Conservation (phyloP, 2,329 filamentous ascomycete genomes). For the Stenocarpella maydis region DNA sequence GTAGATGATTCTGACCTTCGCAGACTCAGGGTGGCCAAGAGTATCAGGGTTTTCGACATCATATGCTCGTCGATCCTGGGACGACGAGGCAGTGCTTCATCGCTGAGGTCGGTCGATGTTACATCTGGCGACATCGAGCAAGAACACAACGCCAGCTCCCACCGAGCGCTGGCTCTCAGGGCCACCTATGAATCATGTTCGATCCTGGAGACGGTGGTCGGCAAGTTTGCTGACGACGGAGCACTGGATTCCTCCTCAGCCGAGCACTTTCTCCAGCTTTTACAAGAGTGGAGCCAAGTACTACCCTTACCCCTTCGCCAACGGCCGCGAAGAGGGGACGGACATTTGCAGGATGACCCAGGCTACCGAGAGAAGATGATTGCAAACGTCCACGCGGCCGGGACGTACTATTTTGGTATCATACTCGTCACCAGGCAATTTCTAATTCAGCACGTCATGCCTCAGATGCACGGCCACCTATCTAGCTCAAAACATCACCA, state of each 20-base stretch:
- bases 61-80: conserved; percentile 29
- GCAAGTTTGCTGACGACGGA: conserved; percentile 26
- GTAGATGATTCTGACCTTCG: neutral
- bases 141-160: neutral
- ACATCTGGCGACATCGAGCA: conserved; percentile 22
- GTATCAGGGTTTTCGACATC: conserved; percentile 29
- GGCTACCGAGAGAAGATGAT: conserved; percentile 31
- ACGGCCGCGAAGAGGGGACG: conserved; percentile 8
- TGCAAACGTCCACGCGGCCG: conserved; percentile 36
- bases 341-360: neutral
- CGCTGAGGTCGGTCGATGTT: conserved; percentile 16
- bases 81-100: conserved; percentile 26
- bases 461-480: conserved; percentile 6
- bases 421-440: conserved; percentile 37
- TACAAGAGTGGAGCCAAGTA: conserved; percentile 28
- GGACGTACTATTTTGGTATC: conserved; percentile 39
- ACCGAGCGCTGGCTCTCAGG: conserved; percentile 21
- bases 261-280: conserved; percentile 24
- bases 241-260: conserved; percentile 22
- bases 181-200: conserved; percentile 29
- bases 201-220: conserved; percentile 27
- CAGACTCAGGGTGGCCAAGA: conserved; percentile 31
- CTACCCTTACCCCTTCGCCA: conserved; percentile 27
- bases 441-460: conserved; percentile 36
- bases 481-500: neutral